Percentiles rank a stretch among this genome's conserved stretches.
These are phyloP conservation scores for Protostelium mycophagum DNA, from an alignment of 78 protist genomes.

Conservation along the genomic window DNA sequence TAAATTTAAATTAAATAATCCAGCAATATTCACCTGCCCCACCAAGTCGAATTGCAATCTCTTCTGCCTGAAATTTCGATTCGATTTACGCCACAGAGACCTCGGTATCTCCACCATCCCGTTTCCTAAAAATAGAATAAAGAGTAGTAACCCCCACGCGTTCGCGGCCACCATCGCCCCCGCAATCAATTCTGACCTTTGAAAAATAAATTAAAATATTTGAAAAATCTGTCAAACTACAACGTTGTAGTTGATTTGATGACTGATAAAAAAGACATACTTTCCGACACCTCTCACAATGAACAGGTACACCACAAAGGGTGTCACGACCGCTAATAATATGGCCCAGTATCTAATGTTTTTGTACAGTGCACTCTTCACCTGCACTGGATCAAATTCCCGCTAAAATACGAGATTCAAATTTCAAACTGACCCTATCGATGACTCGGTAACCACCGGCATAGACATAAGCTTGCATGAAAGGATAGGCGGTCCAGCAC, in stretches of 20 bases:
- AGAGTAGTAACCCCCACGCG: neutral
- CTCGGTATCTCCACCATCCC: neutral
- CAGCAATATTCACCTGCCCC: neutral
- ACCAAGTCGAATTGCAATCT: neutral
- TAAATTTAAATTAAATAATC: too few species aligned
- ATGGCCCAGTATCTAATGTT: neutral
- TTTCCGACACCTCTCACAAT: neutral
- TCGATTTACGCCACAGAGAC: neutral
- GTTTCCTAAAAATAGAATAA: neutral
- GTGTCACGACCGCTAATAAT: neutral
- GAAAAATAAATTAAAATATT: neutral
- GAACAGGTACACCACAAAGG: neutral
- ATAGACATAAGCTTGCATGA: neutral
- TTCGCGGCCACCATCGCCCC: neutral
- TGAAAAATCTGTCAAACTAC: too few species aligned
- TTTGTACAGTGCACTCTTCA: neutral
- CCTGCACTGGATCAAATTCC: neutral
- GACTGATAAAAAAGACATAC: neutral
- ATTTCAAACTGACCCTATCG: neutral
- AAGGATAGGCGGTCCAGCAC: neutral
- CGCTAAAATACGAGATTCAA: neutral
- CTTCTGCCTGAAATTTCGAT: neutral
- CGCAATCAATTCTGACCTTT: neutral
- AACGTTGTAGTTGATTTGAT: too few species aligned
- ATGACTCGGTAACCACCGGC: neutral